Base-by-base conservation (phyloP, 805 yeast genomes). In the Sugiyamaella chiloensis region DNA sequence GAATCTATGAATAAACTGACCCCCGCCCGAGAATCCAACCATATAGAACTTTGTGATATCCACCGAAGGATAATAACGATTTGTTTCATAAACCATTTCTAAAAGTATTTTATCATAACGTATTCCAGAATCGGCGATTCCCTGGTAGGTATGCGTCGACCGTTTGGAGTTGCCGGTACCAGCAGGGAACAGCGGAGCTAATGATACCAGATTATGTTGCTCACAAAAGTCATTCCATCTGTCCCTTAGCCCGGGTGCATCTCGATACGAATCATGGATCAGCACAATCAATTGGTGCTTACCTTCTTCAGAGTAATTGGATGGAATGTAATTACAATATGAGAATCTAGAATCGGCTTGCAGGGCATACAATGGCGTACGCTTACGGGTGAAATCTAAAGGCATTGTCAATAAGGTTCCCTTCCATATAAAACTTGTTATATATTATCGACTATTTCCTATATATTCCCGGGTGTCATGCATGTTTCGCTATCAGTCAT, bases 11-110 rank as follows among this genome's bases (percentile, higher is more conserved):
- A 26, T 24, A 19, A 44, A 44, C 26, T 44, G 47, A 8, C 47
- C 47, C 24, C 47, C 47, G 19, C 47, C 47, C 4, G 47, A 44
- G 43, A 44, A 44, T 11, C 48, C 48, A 9, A 31, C 44, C 45
- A 45, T 29, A n/a, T 14, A 40, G 48, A 45, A 40, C 27, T 31
- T 39, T n/a, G 14, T 37, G 11, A 39, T 27, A 3, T 40, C 26
- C 9, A 40, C 40, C 12, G 34, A 26, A 3, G 48, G 45, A 20
- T 40, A 45, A 14, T 32, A 9, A n/a, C 20, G 39, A 7, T 20
- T 16, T 4, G 24, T 26, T 21, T 42, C 45, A 16, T 29, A n/a
- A 5, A 42, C 5, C n/a, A 42, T 42, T 11, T 42, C 45, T 7
- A 42, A 42, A 3, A 42, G 19, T 3, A 42, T 16, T 6, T 17